Conservation (phyloP, 2,329 filamentous ascomycete species). For the Neonectria magnoliae region DNA sequence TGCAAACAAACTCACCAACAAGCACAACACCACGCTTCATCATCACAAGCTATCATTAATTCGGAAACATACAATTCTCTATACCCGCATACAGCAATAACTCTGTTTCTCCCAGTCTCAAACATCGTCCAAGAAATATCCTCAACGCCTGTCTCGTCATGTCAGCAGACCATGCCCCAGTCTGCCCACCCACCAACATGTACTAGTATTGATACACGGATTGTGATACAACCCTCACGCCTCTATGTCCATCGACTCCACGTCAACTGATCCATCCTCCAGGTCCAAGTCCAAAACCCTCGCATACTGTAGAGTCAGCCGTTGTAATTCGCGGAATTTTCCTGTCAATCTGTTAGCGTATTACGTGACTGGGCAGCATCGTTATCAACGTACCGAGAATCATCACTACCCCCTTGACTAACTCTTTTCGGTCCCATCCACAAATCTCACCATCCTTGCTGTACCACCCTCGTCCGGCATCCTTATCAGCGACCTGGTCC, state of each 20-base stretch:
- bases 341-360: constrained; percentile 61
- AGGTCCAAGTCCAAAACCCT: constrained; percentile 75
- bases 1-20: background rate
- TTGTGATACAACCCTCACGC: constrained; percentile 34
- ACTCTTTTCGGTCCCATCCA: constrained; percentile 88
- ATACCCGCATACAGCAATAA: constrained; percentile 18
- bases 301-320: constrained; percentile 94
- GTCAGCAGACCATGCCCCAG: constrained; percentile 12
- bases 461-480: constrained; percentile 68
- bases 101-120: constrained; percentile 1
- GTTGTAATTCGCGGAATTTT: constrained; percentile 94
- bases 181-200: constrained; percentile 3
- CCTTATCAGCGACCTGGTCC: constrained; percentile 50
- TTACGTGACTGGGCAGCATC: background rate
- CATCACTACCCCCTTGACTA: constrained; percentile 90
- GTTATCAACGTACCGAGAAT: constrained; percentile 78
- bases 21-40: background rate
- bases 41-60: constrained; percentile 17
- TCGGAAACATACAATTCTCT: constrained; percentile 9
- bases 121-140: constrained; percentile 8
- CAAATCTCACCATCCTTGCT: constrained; percentile 78
- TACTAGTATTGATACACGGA: constrained; percentile 36
- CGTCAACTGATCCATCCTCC: constrained; percentile 56
- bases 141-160: constrained; percentile 23
- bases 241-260: constrained; percentile 57